Evolutionary conservation across 768 basidiomycete species (phyloP).

Genomic region (Pilatotrama ljubarskyi): DNA sequence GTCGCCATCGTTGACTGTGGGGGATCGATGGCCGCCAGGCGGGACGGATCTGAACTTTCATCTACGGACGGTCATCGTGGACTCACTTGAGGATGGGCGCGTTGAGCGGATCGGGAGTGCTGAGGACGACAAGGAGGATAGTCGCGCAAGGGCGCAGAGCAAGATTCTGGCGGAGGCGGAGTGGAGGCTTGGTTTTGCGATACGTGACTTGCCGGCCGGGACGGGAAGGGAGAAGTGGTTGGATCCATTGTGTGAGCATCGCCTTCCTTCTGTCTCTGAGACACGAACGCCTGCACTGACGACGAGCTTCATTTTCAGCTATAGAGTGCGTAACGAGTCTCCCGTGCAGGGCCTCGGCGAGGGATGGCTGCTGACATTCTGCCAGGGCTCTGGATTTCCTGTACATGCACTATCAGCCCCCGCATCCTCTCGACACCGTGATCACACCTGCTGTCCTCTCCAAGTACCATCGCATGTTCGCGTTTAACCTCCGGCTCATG

Average conservation of each 20-base stretch:
- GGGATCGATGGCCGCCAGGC: conserved; percentile 84
- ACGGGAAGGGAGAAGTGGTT: conserved; percentile 75
- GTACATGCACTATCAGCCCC: conserved; percentile 86
- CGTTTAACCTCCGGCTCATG: conserved; percentile 74
- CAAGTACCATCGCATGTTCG: conserved; percentile 85
- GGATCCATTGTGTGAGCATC: conserved; percentile 73
- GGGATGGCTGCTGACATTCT: neutral
- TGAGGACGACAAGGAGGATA: neutral
- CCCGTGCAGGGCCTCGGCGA: neutral
- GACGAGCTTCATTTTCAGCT: conserved; percentile 28
- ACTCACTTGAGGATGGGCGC: conserved; percentile 54
- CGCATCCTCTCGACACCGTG: conserved; percentile 69
- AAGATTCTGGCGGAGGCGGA: conserved; percentile 59
- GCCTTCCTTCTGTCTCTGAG: neutral
- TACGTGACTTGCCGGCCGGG: conserved; percentile 67
- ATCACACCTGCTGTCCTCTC: conserved; percentile 72
- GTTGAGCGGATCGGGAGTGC: neutral
- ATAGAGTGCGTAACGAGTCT: conserved; percentile 46
- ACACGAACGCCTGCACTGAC: conserved; percentile 34
- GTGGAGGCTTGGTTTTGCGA: conserved; percentile 80
- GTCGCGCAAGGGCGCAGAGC: conserved; percentile 1
- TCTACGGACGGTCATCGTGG: conserved; percentile 81
- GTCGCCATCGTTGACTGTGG: conserved; percentile 67
- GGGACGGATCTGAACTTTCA: conserved; percentile 84
- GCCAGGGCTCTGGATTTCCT: conserved; percentile 83